Base-by-base conservation (phyloP, 179 eudicot species). In the Dionaea muscipula region DNA sequence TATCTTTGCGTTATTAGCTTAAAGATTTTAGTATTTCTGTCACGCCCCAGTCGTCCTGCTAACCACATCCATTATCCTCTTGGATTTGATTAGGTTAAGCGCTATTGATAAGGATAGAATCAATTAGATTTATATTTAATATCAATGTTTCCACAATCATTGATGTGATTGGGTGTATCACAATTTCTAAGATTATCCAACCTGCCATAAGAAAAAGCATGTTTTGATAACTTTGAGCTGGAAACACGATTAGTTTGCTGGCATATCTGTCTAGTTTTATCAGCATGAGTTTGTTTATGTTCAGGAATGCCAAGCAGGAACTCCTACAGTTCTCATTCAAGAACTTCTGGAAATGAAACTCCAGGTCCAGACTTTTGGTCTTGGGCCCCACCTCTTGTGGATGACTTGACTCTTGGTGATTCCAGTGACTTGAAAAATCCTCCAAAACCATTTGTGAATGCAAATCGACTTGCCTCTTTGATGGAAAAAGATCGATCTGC, bases 361-460 rank as follows among this genome's bases (percentile, higher is more conserved):
- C 93, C 96, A 3, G 96, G 96, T 58, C 88, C 96, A 40, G 68
- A 72, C 59, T 88, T 88, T 64, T 88, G 96, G 96, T 72, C 93
- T 16, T 88, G 96, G 96, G 63, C 76, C 24, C 96, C 96, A 33
- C 94, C 94, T 48, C 47, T 64, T 6, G 75, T 55, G 21, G 62
- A 60, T 47, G 73, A 64, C 50, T 57, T 54, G 15, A 56, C 50
- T 47, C 48, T 19, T 28, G 55, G 24, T 16, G 71, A 58, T 50
- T 65, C 53, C 25, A 46, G 26, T 44, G 31, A 54, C 38, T 14
- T 71, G 59, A 69, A 61, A 45, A 65, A 65, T 50, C 64, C 70
- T 20, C 49, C 45, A 25, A 58, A 68, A 65, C n/a, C 55, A 11
- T 70, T 76, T 56, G 55, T 71, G 6, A 33, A 56, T 59, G 52